A percentile compares a stretch with the other conserved stretches of the same genome.
Evolutionary conservation across 495 filamentous ascomycete genomes (phyloP).

Genomic region (Cryomyces antarcticus): DNA sequence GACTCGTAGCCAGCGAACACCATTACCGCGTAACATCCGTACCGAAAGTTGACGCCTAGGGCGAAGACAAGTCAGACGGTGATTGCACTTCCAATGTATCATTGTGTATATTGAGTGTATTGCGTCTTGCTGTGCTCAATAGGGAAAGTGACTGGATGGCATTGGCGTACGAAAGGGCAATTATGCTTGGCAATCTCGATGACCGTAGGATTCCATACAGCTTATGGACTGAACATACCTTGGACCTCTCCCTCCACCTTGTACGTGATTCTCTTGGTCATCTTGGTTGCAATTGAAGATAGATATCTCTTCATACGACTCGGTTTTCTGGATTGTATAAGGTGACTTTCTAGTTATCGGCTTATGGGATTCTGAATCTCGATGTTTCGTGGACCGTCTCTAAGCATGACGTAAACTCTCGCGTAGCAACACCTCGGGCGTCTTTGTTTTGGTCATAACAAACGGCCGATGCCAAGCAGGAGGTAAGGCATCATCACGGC

Average conservation of each 20-base stretch:
- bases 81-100: constrained; percentile 1
- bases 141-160: background rate
- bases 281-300: constrained; percentile 4
- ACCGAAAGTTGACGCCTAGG: constrained; percentile 56
- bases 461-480: too few species aligned
- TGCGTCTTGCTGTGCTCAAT: too few species aligned
- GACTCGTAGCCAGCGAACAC: background rate
- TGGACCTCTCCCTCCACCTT: constrained; percentile 19
- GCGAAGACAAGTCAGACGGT: too few species aligned
- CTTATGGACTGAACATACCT: constrained; percentile 4
- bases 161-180: background rate
- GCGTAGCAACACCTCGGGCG: too few species aligned
- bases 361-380: too few species aligned
- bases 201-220: too few species aligned
- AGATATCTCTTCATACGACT: constrained; percentile 4
- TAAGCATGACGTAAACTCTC: too few species aligned
- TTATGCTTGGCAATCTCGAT: background rate
- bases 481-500: too few species aligned
- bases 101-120: too few species aligned
- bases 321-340: background rate
- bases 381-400: too few species aligned
- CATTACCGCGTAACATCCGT: constrained; percentile 3
- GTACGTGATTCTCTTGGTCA: constrained; percentile 14
- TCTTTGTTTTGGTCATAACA: too few species aligned
- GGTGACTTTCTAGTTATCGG: too few species aligned